These are phyloP conservation scores for Chondrostereum purpureum DNA, from an alignment of 1,284 basidiomycete species.

Conservation along the genomic window DNA sequence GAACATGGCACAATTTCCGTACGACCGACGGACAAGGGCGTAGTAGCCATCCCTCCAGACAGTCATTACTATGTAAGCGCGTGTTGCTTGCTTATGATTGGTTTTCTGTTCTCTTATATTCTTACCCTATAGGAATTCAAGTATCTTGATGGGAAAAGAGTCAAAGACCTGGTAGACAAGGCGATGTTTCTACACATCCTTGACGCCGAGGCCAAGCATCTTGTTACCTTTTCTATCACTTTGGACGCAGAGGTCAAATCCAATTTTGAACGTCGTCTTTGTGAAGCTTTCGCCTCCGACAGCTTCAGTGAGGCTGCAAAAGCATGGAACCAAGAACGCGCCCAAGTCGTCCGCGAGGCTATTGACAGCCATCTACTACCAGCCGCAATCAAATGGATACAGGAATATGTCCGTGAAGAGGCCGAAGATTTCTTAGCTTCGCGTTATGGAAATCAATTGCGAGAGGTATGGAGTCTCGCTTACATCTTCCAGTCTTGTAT, in stretches of 20 bases:
- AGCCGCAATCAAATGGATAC: slow-evolving; percentile 78
- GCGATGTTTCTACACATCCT: slow-evolving; percentile 91
- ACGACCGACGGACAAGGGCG: slow-evolving; percentile 87
- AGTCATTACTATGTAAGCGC: slow-evolving; percentile 82
- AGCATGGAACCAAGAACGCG: slow-evolving; percentile 91
- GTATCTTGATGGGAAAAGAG: slow-evolving; percentile 82
- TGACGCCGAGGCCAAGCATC: slow-evolving; percentile 82
- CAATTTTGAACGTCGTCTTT: slow-evolving; percentile 68
- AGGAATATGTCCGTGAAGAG: slow-evolving; percentile 87
- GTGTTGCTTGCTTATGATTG: background rate
- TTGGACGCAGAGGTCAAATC: slow-evolving; percentile 60
- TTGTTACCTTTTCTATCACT: slow-evolving; percentile 74
- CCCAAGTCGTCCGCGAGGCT: slow-evolving; percentile 73
- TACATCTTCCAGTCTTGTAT: slow-evolving; percentile 14
- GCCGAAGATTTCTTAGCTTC: slow-evolving; percentile 80
- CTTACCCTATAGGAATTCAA: slow-evolving; percentile 75
- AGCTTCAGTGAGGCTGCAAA: slow-evolving; percentile 80
- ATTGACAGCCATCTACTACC: slow-evolving; percentile 80
- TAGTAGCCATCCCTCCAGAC: slow-evolving; percentile 83
- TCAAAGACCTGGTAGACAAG: slow-evolving; percentile 63
- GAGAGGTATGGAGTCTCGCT: slow-evolving; percentile 46
- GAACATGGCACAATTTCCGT: slow-evolving; percentile 77
- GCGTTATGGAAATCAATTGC: slow-evolving; percentile 62
- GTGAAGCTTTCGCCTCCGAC: slow-evolving; percentile 80
- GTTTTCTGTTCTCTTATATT: background rate